Conservation (phyloP, 129 eudicot genomes). For the Escallonia rubra region DNA sequence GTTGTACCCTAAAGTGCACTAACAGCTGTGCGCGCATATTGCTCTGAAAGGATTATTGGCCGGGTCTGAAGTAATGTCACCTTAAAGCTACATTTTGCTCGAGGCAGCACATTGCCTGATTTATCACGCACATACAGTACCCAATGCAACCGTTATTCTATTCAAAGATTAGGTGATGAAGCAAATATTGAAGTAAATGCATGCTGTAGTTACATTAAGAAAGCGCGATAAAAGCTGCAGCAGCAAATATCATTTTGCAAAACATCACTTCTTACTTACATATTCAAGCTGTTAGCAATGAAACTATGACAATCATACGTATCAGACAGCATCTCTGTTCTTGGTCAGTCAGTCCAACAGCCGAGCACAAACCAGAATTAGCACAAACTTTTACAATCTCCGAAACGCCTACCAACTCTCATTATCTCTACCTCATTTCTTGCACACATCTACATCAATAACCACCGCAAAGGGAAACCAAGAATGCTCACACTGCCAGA, state of each 20-base stretch:
- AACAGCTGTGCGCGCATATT: too few species aligned
- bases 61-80: too few species aligned
- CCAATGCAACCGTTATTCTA: too few species aligned
- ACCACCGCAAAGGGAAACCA: conserved; percentile 24
- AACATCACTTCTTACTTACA: conserved; percentile 31
- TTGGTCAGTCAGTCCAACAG: conserved; percentile 49
- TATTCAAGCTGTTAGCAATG: conserved; percentile 37
- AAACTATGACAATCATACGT: conserved; percentile 33
- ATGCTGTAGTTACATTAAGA: too few species aligned
- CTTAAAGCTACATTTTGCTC: too few species aligned
- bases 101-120: too few species aligned
- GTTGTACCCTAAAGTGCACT: too few species aligned
- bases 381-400: conserved; percentile 31
- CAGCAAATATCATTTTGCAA: conserved; percentile 9
- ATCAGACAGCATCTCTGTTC: conserved; percentile 41
- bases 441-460: conserved; percentile 33
- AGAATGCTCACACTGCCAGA: conserved; percentile 59
- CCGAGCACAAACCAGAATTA: conserved; percentile 35
- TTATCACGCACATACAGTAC: too few species aligned
- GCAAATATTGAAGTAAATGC: too few species aligned
- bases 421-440: conserved; percentile 34
- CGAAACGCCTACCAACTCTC: conserved; percentile 34
- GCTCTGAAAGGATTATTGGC: too few species aligned
- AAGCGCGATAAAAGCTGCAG: background rate
- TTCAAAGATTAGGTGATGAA: too few species aligned